Base-by-base conservation (phyloP, 768 basidiomycete species). In the Phallus indusiatus region DNA sequence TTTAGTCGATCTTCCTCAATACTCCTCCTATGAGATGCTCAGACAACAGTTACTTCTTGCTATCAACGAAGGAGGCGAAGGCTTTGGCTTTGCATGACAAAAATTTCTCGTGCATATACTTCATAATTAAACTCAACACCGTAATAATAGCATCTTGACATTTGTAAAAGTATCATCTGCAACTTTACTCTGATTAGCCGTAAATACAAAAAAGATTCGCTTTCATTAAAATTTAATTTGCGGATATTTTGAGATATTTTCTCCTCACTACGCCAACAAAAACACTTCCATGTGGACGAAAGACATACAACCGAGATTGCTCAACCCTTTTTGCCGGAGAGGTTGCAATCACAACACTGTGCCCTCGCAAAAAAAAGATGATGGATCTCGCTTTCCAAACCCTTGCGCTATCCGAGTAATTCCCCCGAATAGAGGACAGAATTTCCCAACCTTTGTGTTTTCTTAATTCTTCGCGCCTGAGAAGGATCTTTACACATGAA, bases 21-120 rank as follows among this genome's bases (percentile, higher is more conserved):
- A 95, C 70, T 87, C 90, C 1, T 92, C 90, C 17, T 98, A 99
- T 68, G 96, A 99, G 69, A 94, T 94, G 81, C 80, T 99, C 62
- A 84, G 96, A 24, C 88, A 90, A 63, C 91, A 91, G 70, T 71
- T 99, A 37, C 72, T 94, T 56, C 77, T 95, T 63, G 92, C 95
- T 36, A 95, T 98, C 68, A 93, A 89, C 66, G 96, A 98, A 71
- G 94, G 94, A 54, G 91, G 90, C 20, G 92, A 94, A 75, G 92
- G 92, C 48, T 98, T 98, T 71, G 95, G 91, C 55, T 94, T 94
- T 71, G 81, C 80, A 63, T 83, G 67, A 63, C 17, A 22, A 6
- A n/a, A n/a, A 16, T 34, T 54, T 24, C 62, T 65, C 9, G 20
- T 52, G 50, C 33, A 12, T 34, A 24, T 14, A 52, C 16, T 48